Base-by-base conservation (phyloP, 2,329 filamentous ascomycete species). In the Colletotrichum costaricense region DNA sequence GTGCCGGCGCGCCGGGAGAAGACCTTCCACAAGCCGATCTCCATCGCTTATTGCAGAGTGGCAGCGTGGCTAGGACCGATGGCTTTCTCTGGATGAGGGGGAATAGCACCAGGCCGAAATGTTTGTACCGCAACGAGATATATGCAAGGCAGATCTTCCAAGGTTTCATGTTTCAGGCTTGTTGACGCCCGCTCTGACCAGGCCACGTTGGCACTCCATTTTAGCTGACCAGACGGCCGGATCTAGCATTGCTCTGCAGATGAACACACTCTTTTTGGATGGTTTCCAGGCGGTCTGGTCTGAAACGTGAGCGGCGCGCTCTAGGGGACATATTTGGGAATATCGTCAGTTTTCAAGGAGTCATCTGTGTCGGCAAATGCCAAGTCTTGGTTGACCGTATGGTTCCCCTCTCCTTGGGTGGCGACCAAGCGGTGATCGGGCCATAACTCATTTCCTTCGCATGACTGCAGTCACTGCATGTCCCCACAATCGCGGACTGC, bases 91-190 rank as follows among this genome's bases (percentile, higher is more conserved):
- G 35, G 19, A 49, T 14, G 24, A 24, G 46, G 57, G 22, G 33
- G 30, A 59, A 19, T 63, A 26, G 46, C 28, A 54, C 56, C 42
- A 65, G 24, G 59, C 56, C n/a, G 35, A 35, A 49, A 35, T 54
- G 55, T 30, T 24, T 35, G 60, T 42, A 42, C 38, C 38, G 38
- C 38, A 16, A 16, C 16, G 38, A 42, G n/a, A 63, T 69, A 26
- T 28, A 66, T 71, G 71, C 71, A 66, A 73, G 67, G 70, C 69
- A 70, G 71, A 74, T 72, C 63, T 63, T 59, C 57, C 35, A 38
- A 63, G 58, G 72, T 74, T 74, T 71, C 72, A 74, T 49, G 72
- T 74, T 74, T 72, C 72, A 72, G 54, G 57, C 52, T 54, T 16
- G 42, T 56, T 72, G 72, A 54, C 68, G 72, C 72, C 72, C 68